A percentile compares a stretch with the other conserved stretches of the same genome.
These are phyloP conservation scores for Durio zibethinus DNA, from an alignment of 345 rosid species.

Conservation along the genomic window DNA sequence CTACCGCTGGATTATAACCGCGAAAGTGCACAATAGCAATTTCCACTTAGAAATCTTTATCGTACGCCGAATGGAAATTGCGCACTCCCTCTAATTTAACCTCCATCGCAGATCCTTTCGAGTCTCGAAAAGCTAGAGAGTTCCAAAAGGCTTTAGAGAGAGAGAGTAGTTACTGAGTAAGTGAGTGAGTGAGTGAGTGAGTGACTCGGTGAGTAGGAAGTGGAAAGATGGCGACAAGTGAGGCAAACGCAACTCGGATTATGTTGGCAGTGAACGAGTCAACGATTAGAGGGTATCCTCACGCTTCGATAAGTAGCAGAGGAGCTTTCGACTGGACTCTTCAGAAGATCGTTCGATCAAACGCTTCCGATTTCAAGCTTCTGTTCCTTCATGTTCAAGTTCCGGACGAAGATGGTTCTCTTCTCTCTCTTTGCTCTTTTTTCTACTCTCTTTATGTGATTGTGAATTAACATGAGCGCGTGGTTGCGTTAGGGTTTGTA, in stretches of 20 bases:
- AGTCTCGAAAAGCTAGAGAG: background rate
- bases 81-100: background rate
- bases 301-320: slow-evolving; percentile 88
- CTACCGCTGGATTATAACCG: background rate
- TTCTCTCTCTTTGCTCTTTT: background rate
- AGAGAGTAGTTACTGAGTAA: slow-evolving; percentile 1
- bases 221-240: slow-evolving; percentile 32
- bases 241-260: slow-evolving; percentile 70
- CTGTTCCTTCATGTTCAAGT: slow-evolving; percentile 96
- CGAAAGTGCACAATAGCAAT: background rate
- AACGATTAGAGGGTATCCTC: slow-evolving; percentile 81
- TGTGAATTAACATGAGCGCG: background rate
- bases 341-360: slow-evolving; percentile 77
- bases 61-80: background rate
- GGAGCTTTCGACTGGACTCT: slow-evolving; percentile 95
- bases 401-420: slow-evolving; percentile 87
- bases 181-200: slow-evolving; percentile 3
- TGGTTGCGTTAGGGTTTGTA: background rate
- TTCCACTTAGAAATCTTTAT: background rate
- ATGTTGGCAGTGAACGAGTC: slow-evolving; percentile 90
- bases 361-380: slow-evolving; percentile 71
- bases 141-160: background rate
- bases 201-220: slow-evolving; percentile 9
- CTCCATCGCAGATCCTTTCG: background rate
- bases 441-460: background rate